Evolutionary conservation across 2,329 filamentous ascomycete genomes (phyloP).

Genomic region (Fusarium liriodendri): DNA sequence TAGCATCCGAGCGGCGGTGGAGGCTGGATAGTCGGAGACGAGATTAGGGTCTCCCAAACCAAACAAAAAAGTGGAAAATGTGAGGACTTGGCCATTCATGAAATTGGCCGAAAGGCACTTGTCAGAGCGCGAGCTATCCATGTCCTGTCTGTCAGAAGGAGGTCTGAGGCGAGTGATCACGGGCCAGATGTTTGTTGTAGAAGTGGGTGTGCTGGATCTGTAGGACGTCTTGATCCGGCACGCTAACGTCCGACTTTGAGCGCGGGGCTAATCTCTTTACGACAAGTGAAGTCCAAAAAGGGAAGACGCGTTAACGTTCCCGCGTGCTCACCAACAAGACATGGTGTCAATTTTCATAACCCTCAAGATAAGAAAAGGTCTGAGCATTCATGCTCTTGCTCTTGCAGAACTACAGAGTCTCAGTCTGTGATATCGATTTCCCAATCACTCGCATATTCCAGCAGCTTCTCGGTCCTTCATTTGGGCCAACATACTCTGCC

Average conservation of each 20-base stretch:
- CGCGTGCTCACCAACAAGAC: neutral
- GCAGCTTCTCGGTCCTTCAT: neutral
- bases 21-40: neutral
- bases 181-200: constrained; percentile 16
- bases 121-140: constrained; percentile 1
- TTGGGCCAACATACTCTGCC: neutral
- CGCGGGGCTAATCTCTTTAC: neutral
- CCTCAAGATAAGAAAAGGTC: neutral
- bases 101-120: constrained; percentile 3
- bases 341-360: neutral
- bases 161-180: constrained; percentile 17
- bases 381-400: neutral
- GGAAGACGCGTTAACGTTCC: neutral
- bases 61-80: constrained; percentile 24
- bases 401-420: neutral
- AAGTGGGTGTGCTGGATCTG: constrained; percentile 4
- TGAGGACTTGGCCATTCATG: neutral
- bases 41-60: constrained; percentile 9
- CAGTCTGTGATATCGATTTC: neutral
- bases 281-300: neutral
- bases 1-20: constrained; percentile 34
- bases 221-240: neutral
- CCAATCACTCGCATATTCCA: neutral
- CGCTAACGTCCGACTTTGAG: neutral
- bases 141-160: neutral